Evolutionary conservation across 2,329 filamentous ascomycete species (phyloP).

Genomic region (Metarhizium robertsii): DNA sequence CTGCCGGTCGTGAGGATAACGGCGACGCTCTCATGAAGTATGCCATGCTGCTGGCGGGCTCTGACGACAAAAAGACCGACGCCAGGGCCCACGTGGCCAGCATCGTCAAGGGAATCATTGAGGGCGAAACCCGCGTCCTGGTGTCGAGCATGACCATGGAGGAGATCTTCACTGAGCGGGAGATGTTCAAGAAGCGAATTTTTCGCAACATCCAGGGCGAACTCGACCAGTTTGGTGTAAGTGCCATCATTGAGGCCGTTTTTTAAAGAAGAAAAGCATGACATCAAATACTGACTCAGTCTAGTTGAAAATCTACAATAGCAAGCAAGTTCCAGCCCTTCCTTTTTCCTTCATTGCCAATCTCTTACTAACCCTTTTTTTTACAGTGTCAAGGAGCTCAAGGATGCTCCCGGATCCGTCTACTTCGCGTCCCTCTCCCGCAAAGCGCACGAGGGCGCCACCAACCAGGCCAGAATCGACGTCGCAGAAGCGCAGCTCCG

Average conservation of each 20-base stretch:
- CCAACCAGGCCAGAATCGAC: constrained; percentile 66
- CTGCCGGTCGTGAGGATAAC: constrained; percentile 34
- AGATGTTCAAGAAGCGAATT: constrained; percentile 68
- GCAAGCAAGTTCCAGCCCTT: constrained; percentile 35
- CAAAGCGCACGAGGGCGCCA: constrained; percentile 78
- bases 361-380: neutral
- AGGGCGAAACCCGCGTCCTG: constrained; percentile 76
- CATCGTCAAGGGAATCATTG: constrained; percentile 84
- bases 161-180: constrained; percentile 72
- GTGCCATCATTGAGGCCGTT: neutral
- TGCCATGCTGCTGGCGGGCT: constrained; percentile 68
- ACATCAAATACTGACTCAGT: constrained; percentile 20
- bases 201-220: constrained; percentile 70
- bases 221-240: constrained; percentile 55
- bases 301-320: constrained; percentile 57
- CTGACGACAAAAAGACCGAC: constrained; percentile 33
- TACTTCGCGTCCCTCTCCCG: constrained; percentile 77
- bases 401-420: constrained; percentile 70
- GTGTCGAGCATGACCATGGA: constrained; percentile 90
- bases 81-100: constrained; percentile 59
- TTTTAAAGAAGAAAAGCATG: neutral
- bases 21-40: constrained; percentile 69
- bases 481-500: constrained; percentile 54
- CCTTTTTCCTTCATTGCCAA: neutral
- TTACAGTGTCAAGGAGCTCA: constrained; percentile 60